A percentile compares a stretch with the other conserved stretches of the same genome.
phyloP scores from a whole-genome alignment of 2,329 filamentous ascomycete genomes.

The Monosporascus ibericus region DNA sequence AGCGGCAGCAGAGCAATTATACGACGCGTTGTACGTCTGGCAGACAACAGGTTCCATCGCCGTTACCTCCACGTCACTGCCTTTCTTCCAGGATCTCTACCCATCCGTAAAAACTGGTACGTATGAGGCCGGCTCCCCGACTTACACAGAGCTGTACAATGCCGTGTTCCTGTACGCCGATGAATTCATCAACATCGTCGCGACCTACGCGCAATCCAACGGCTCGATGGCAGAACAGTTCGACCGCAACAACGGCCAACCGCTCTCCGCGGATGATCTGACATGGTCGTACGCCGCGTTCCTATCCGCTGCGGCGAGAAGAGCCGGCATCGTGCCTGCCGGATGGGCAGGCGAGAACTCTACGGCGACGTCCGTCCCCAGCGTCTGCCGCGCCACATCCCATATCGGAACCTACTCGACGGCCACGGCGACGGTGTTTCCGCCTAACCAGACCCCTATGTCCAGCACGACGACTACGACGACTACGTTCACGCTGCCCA shows the following conservation, averaged over 20 bases:
- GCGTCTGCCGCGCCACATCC: conserved; percentile 40
- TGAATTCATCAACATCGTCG: conserved; percentile 56
- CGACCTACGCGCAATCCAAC: conserved; percentile 53
- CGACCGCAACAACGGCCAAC: conserved; percentile 43
- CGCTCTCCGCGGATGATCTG: conserved; percentile 57
- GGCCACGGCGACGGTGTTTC: conserved; percentile 43
- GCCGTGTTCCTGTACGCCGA: conserved; percentile 55
- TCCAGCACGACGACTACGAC: conserved; percentile 15
- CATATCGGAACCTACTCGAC: conserved; percentile 45
- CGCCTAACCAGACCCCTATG: conserved; percentile 40
- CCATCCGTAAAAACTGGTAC: conserved; percentile 54
- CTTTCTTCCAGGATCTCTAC: conserved; percentile 65
- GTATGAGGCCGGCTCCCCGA: conserved; percentile 42
- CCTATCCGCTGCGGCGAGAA: conserved; percentile 54
- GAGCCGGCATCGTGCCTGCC: conserved; percentile 47
- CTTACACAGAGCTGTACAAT: conserved; percentile 49
- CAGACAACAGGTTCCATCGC: conserved; percentile 55
- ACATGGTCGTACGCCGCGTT: conserved; percentile 44
- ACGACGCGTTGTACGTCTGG: conserved; percentile 71
- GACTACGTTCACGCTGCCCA: conserved; percentile 22
- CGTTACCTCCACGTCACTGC: conserved; percentile 57
- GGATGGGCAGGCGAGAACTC: conserved; percentile 44
- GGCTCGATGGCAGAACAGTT: conserved; percentile 67
- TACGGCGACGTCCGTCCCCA: conserved; percentile 41
- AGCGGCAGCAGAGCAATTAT: conserved; percentile 74